Evolutionary conservation across 164 flowering plant genomes (phyloP).

Genomic region (Vitis labrusca): DNA sequence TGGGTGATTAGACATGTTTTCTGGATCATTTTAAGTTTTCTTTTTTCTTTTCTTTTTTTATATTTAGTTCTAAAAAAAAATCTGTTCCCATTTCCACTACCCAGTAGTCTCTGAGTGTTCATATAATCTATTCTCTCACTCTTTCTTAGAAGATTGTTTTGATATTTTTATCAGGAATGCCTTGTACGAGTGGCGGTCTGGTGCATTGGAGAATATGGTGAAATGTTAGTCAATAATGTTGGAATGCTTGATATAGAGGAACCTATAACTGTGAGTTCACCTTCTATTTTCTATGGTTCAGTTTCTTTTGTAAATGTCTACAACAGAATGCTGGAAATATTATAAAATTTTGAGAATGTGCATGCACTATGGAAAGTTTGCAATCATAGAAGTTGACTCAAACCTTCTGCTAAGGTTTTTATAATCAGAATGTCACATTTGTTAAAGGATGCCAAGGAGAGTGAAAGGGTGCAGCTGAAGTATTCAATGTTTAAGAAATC

Average conservation of each 20-base stretch:
- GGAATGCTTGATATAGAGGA: slow-evolving; percentile 87
- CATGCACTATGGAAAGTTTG: neutral
- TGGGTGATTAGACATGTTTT: no score
- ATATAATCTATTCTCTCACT: no score
- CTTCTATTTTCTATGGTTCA: neutral
- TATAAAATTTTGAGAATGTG: neutral
- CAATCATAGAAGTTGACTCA: neutral
- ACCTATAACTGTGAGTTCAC: slow-evolving; percentile 75
- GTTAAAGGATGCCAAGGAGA: no score
- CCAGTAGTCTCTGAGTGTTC: no score
- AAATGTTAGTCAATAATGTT: slow-evolving; percentile 72
- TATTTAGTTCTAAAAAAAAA: no score
- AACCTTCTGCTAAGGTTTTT: neutral
- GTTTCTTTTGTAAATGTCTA: neutral
- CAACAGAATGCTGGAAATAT: neutral
- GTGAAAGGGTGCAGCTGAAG: no score
- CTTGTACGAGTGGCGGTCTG: slow-evolving; percentile 94
- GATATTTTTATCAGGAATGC: slow-evolving; percentile 58
- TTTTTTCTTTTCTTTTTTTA: no score
- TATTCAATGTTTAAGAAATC: no score
- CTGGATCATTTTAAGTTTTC: no score
- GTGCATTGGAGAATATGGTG: slow-evolving; percentile 99
- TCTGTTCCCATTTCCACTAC: no score
- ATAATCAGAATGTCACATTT: no score
- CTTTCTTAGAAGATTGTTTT: neutral